A percentile compares a stretch with the other conserved stretches of the same genome.
Evolutionary conservation across 108 stramenopile species (phyloP).

Genomic region (Pseudonitzschia multiseries): DNA sequence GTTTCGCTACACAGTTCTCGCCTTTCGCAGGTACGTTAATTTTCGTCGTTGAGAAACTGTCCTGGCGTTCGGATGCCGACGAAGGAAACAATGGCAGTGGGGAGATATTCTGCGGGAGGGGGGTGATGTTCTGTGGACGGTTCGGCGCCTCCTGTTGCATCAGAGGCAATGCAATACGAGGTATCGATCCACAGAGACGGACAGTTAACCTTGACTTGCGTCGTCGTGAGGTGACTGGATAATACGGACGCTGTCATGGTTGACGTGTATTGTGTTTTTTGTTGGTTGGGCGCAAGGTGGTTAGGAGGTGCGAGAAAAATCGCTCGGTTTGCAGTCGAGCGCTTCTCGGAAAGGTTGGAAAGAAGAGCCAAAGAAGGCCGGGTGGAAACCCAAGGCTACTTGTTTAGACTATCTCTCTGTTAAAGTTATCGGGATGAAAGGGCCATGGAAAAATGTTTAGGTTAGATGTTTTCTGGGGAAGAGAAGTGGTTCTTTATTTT

Average conservation of each 20-base stretch:
- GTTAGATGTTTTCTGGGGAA: neutral
- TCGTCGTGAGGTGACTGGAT: neutral
- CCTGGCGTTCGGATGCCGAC: neutral
- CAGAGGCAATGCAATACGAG: slow-evolving; percentile 21
- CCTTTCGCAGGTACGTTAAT: neutral
- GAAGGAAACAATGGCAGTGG: slow-evolving; percentile 10
- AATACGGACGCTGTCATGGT: slow-evolving; percentile 28
- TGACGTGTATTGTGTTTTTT: neutral
- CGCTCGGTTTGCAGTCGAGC: neutral
- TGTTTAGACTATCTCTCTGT: slow-evolving; percentile 19
- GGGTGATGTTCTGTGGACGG: slow-evolving; percentile 15
- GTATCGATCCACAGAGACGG: slow-evolving; percentile 51
- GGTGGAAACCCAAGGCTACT: slow-evolving; percentile 20
- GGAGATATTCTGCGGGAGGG: neutral
- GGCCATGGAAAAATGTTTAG: neutral
- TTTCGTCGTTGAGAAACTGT: neutral
- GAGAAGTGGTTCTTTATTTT: neutral
- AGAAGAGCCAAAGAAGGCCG: slow-evolving; percentile 16
- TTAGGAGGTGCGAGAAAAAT: neutral
- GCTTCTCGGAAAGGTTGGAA: slow-evolving; percentile 1
- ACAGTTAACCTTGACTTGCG: slow-evolving; percentile 40
- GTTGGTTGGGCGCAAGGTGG: neutral
- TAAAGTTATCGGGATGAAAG: neutral
- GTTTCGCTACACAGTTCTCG: slow-evolving; percentile 15
- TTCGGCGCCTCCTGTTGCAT: neutral